Evolutionary conservation across 306 rosid genomes (phyloP).

Genomic region (Dalbergia oliveri): DNA sequence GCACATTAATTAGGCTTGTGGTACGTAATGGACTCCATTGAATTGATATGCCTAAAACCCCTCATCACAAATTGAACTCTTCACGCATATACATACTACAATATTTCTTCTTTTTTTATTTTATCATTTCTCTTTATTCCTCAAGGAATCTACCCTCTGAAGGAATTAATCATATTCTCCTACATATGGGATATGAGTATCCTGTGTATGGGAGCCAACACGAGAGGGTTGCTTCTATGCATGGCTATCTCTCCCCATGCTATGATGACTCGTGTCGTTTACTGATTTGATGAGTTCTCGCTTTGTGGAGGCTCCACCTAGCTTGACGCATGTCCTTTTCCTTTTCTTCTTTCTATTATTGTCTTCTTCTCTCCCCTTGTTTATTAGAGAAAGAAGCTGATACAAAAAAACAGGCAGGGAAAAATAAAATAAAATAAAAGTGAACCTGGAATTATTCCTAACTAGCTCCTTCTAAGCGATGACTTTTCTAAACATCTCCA

Average conservation of each 20-base stretch:
- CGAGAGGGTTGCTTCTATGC: slow-evolving; percentile 32
- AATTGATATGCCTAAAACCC: slow-evolving; percentile 27
- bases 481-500: slow-evolving; percentile 1
- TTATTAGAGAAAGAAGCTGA: background rate
- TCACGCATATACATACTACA: slow-evolving; percentile 33
- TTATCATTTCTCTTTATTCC: background rate
- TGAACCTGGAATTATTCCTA: slow-evolving; percentile 1
- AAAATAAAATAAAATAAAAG: background rate
- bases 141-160: background rate
- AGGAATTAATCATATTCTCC: background rate
- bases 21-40: slow-evolving; percentile 2
- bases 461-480: slow-evolving; percentile 18
- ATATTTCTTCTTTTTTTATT: background rate
- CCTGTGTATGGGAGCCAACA: background rate
- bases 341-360: background rate
- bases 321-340: background rate
- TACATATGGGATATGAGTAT: background rate
- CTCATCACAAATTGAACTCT: slow-evolving; percentile 35
- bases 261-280: slow-evolving; percentile 4
- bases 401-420: slow-evolving; percentile 1
- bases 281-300: slow-evolving; percentile 21
- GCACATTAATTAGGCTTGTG: background rate
- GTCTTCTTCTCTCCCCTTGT: background rate
- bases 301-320: slow-evolving; percentile 8
- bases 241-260: background rate